Percentiles rank a stretch among this genome's conserved stretches.
These are phyloP conservation scores for Trametes cingulata DNA, from an alignment of 768 basidiomycete species.

Conservation along the genomic window DNA sequence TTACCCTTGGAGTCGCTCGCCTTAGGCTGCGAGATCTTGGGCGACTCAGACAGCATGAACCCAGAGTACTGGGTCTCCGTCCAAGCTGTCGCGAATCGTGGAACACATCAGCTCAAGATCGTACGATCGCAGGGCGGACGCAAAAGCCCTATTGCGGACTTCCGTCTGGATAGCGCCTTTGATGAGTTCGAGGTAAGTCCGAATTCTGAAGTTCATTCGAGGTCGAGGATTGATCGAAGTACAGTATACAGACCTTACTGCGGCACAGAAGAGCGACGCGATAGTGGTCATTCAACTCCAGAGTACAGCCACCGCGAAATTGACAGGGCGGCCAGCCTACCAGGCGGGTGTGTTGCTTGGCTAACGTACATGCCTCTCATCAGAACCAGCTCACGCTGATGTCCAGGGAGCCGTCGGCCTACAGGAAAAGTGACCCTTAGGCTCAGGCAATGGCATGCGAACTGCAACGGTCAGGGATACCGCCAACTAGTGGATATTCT, in stretches of 20 bases:
- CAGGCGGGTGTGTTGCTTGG: background rate
- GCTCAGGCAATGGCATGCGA: slow-evolving; percentile 8
- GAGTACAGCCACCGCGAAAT: background rate
- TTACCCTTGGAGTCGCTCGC: slow-evolving; percentile 11
- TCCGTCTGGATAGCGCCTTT: slow-evolving; percentile 1
- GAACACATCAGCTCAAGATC: background rate
- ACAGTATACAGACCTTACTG: background rate
- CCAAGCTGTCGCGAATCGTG: background rate
- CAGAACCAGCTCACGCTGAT: too few relatives aligned
- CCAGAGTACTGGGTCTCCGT: background rate
- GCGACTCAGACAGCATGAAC: background rate
- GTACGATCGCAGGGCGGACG: too few relatives aligned
- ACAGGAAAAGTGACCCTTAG: slow-evolving; percentile 12
- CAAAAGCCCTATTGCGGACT: background rate
- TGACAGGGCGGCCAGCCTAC: background rate
- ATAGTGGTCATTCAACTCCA: background rate
- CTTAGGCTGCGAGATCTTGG: slow-evolving; percentile 5
- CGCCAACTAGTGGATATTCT: background rate
- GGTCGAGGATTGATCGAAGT: background rate
- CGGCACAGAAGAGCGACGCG: background rate
- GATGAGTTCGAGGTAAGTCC: background rate
- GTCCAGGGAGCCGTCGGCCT: background rate
- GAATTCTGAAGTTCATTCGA: background rate
- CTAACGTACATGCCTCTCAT: background rate
- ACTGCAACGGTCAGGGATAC: slow-evolving; percentile 11